A percentile compares a stretch with the other conserved stretches of the same genome.
Conservation (phyloP, 2,329 filamentous ascomycete genomes). For the Camptophora hylomeconis region DNA sequence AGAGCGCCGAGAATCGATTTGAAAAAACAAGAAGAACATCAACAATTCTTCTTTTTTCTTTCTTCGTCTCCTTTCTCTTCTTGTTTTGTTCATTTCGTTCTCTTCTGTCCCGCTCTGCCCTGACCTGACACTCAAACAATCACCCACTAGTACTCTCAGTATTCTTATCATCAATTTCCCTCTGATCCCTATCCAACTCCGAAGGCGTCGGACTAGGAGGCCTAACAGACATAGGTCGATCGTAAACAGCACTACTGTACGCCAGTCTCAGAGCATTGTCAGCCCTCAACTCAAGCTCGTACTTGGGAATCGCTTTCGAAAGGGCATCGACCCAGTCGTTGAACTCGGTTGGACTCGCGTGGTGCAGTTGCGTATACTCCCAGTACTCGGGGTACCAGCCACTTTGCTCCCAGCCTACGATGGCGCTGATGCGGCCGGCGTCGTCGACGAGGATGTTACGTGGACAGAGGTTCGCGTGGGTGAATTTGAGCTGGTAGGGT, state of each 20-base stretch:
- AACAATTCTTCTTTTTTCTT: too few relatives aligned
- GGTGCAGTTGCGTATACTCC: conserved; percentile 20
- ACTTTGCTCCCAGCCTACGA: conserved; percentile 21
- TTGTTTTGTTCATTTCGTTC: conserved; percentile 1
- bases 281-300: conserved; percentile 14
- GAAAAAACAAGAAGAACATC: too few relatives aligned
- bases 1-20: too few relatives aligned
- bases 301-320: conserved; percentile 11
- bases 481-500: conserved; percentile 19
- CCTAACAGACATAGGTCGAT: conserved; percentile 12
- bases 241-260: conserved; percentile 14
- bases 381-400: conserved; percentile 22
- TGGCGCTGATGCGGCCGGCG: conserved; percentile 16
- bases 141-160: conserved; percentile 16
- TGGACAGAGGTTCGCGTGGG: conserved; percentile 19
- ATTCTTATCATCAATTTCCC: conserved; percentile 16
- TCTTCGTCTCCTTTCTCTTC: conserved; percentile 1
- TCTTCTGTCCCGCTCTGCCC: not conserved
- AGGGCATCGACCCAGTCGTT: conserved; percentile 15
- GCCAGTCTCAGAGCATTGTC: conserved; percentile 12
- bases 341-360: conserved; percentile 8
- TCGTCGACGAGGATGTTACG: conserved; percentile 20
- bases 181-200: conserved; percentile 9
- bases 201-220: conserved; percentile 13
- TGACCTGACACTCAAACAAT: conserved; percentile 1